These are phyloP conservation scores for Byssochlamys sp. DNA, from an alignment of 2,329 filamentous ascomycete genomes.

Conservation along the genomic window DNA sequence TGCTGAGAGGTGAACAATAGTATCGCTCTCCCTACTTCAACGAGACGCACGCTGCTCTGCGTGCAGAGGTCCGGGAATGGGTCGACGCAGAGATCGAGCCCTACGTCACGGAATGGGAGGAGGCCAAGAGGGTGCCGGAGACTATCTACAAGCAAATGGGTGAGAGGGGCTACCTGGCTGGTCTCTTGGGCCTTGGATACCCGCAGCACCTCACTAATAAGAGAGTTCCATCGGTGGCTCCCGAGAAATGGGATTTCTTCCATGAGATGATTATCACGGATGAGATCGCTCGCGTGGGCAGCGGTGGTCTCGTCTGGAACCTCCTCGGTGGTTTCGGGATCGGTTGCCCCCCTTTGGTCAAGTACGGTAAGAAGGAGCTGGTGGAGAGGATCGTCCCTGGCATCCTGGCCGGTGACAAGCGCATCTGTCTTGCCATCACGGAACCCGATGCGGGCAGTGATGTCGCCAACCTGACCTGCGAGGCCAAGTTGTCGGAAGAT, in stretches of 20 bases:
- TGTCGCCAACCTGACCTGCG: slow-evolving; percentile 88
- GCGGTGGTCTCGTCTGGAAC: slow-evolving; percentile 93
- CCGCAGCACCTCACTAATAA: slow-evolving; percentile 64
- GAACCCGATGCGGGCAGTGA: slow-evolving; percentile 92
- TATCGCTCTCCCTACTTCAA: slow-evolving; percentile 97
- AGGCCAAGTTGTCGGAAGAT: slow-evolving; percentile 87
- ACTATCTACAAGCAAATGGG: slow-evolving; percentile 94
- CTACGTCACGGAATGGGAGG: slow-evolving; percentile 90
- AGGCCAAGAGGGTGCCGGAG: slow-evolving; percentile 79
- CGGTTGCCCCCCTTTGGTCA: slow-evolving; percentile 79
- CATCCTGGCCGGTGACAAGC: slow-evolving; percentile 84
- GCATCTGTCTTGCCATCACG: slow-evolving; percentile 93
- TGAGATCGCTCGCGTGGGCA: slow-evolving; percentile 78
- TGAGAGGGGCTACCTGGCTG: slow-evolving; percentile 80
- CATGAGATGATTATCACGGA: slow-evolving; percentile 94
- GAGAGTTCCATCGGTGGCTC: slow-evolving; percentile 64
- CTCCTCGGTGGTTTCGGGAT: slow-evolving; percentile 94
- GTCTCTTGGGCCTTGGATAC: slow-evolving; percentile 71
- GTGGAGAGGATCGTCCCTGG: slow-evolving; percentile 80
- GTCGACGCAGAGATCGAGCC: slow-evolving; percentile 82
- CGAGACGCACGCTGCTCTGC: slow-evolving; percentile 81
- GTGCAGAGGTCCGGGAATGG: slow-evolving; percentile 85
- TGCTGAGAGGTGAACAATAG: slow-evolving; percentile 35
- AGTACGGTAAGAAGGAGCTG: slow-evolving; percentile 77
- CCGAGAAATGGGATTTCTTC: slow-evolving; percentile 95